Evolutionary conservation across 78 protist genomes (phyloP), one percentile per base, ranked within the genome.

Genomic region (Dictyostelium brefeldianum): DNA sequence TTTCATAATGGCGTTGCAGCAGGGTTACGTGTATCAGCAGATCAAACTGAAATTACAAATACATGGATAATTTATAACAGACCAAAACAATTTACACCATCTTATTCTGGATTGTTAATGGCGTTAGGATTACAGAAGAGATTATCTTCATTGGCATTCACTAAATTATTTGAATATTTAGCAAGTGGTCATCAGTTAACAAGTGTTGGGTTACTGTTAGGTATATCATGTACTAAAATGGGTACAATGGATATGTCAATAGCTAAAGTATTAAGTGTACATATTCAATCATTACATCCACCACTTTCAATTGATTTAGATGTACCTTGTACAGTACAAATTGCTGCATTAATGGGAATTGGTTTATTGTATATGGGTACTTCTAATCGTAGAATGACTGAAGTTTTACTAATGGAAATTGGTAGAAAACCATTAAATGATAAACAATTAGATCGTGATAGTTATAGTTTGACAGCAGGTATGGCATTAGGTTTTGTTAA

Each of bases 1-100:
- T 98, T 98, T 87, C 98, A 97, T 91, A 96, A 96, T 54, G 98
- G 98, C 48, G 97, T 74, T 41, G 97, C 99, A 10, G 78, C 97
- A 4, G 98, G 96, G 15, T 81, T 98, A 20, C 73, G 97, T 7
- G 43, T 97, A 2, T 79, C 89, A 7, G 89, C 77, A 6, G 78
- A 71, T 4, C 57, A 65, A 22, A 71, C 56, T 46, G 82, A 50
- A 81, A 57, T 80, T 25, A 89, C 73, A 57, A 70, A 51, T 78
- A 84, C 92, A 1, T 95, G 97, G 97, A 96, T 95, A 29, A 89
- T 78, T 7, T 94, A 97, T 91, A 90, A 90, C 54, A 12, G 90
- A 70, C 96, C 97, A 5, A 20, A 11, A 46, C 73, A 93, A 59
- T 78, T 73, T 27, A 73, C 18, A 10, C 70, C 87, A 59, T 62